phyloP scores from a whole-genome alignment of 768 basidiomycete species.

The Trametes elegans region DNA sequence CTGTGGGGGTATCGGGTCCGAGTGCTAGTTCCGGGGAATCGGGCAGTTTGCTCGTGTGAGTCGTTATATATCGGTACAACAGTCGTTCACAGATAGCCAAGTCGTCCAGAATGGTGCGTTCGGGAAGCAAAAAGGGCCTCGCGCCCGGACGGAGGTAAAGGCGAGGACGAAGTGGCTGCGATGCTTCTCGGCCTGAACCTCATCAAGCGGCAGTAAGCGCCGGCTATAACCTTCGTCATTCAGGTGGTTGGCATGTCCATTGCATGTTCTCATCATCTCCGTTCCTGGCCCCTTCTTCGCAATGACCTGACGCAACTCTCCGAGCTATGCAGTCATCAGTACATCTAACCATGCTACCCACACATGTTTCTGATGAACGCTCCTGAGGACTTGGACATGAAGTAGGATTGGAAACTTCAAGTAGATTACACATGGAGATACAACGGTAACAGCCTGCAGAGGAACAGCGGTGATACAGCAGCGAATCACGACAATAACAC shows the following conservation, averaged over 20 bases:
- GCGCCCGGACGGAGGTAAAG: background rate
- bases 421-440: conserved; percentile 8
- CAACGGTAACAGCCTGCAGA: background rate
- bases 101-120: background rate
- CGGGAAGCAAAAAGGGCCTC: background rate
- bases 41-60: background rate
- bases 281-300: background rate
- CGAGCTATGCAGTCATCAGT: no score
- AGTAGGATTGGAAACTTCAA: background rate
- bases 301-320: no score
- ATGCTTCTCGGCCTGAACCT: conserved; percentile 18
- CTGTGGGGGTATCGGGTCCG: background rate
- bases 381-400: background rate
- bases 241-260: background rate
- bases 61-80: no score
- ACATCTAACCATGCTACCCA: no score
- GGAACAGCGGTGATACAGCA: conserved; percentile 15
- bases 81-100: background rate
- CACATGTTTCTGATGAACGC: no score
- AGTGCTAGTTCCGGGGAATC: background rate
- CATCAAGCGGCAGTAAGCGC: background rate
- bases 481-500: conserved; percentile 1
- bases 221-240: conserved; percentile 1
- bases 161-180: conserved; percentile 9
- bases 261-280: background rate